Evolutionary conservation across 2,329 filamentous ascomycete genomes (phyloP), one percentile per base, ranked within the genome.

Genomic region (Aquanectria penicillioides): DNA sequence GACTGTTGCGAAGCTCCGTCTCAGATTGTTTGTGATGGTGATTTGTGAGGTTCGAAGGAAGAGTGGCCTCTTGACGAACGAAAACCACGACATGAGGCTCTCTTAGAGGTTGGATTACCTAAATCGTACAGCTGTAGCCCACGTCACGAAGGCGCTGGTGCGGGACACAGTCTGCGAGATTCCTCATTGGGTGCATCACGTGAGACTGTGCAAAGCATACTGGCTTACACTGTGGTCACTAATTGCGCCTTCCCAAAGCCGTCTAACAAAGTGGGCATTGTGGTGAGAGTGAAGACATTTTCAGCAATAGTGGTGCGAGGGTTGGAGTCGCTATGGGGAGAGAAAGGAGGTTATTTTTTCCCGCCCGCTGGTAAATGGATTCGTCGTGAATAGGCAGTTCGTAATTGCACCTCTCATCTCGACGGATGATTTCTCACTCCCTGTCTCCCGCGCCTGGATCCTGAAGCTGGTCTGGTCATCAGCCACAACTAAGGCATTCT

Each of bases 1-100:
- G 61, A 67, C 61, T 10, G 72, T 67, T 60, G 72, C 71, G 49
- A 76, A 71, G 53, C 65, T 63, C 57, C 71, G 69, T 57, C 62
- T 65, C 10, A 68, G 49, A 34, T 65, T 71, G 46, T 59, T 63
- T 44, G 53, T 63, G 58, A 69, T 55, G 44, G 66, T 68, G 37
- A 59, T 57, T 57, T 69, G 66, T 28, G 54, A 64, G 51, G 58
- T 62, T 63, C 62, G 66, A 56, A 68, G 59, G 60, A 59, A 60
- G 47, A 63, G 33, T 55, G 66, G 64, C 59, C 68, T 70, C 63
- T 65, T 71, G 53, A 71, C 44, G 41, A 64, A 57, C n/a, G 67
- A 64, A 56, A 69, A 51, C 68, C 66, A 71, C 65, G 66, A 68
- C 69, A 71, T 71, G 50, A 48, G 41, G 34, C 17, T 25, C 29